Percentiles rank a stretch among this genome's conserved stretches.
Evolutionary conservation across 2,329 filamentous ascomycete species (phyloP).

Genomic region (Setomelanomma holmii): DNA sequence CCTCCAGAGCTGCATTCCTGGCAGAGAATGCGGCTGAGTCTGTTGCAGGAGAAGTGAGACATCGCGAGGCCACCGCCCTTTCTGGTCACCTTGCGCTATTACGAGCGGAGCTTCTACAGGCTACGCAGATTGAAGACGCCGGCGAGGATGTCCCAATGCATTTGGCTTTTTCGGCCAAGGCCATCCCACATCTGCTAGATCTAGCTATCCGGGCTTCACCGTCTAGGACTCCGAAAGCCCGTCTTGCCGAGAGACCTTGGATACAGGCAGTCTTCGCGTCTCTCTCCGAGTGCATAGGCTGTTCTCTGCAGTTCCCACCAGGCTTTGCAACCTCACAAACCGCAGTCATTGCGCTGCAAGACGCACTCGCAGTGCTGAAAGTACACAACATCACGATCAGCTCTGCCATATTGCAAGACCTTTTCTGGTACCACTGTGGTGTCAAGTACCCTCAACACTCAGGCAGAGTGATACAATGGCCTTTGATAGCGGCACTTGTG

Average conservation of each 20-base stretch:
- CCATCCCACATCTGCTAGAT: slow-evolving; percentile 48
- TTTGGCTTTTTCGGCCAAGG: slow-evolving; percentile 31
- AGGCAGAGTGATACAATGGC: slow-evolving; percentile 35
- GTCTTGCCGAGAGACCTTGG: slow-evolving; percentile 53
- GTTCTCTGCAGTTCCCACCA: slow-evolving; percentile 31
- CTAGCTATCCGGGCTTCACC: slow-evolving; percentile 51
- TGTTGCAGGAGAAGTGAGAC: slow-evolving; percentile 1
- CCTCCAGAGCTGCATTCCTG: slow-evolving; percentile 49
- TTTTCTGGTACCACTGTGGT: slow-evolving; percentile 48
- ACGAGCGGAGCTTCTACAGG: slow-evolving; percentile 39
- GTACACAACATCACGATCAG: slow-evolving; percentile 34
- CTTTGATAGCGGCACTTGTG: slow-evolving; percentile 42
- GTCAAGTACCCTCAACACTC: slow-evolving; percentile 30
- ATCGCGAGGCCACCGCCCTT: slow-evolving; percentile 22
- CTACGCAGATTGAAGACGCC: slow-evolving; percentile 39
- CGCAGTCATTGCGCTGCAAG: slow-evolving; percentile 32
- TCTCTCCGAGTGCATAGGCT: slow-evolving; percentile 45
- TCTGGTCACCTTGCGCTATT: slow-evolving; percentile 33
- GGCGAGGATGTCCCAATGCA: slow-evolving; percentile 28
- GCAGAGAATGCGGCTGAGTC: slow-evolving; percentile 14
- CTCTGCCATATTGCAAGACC: slow-evolving; percentile 31
- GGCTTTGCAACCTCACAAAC: slow-evolving; percentile 24
- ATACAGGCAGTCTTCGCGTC: slow-evolving; percentile 50
- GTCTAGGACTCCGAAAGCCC: slow-evolving; percentile 49
- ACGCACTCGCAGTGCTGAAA: slow-evolving; percentile 33